phyloP scores from a whole-genome alignment of 805 yeast genomes.

The Limtongia smithiae region DNA sequence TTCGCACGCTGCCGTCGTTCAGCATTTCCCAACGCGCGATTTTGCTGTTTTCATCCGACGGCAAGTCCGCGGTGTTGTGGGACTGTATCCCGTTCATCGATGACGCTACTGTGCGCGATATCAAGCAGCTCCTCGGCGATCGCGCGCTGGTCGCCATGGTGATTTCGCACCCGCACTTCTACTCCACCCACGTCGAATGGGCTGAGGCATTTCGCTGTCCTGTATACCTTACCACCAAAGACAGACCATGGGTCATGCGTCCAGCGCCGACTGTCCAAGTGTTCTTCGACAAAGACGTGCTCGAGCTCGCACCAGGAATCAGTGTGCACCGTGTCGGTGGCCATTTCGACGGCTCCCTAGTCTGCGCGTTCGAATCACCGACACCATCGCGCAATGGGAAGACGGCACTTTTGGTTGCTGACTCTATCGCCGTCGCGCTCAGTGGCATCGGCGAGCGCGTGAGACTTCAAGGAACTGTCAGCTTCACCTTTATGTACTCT shows the following conservation, averaged over 20 bases:
- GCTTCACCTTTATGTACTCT: slow-evolving; percentile 29
- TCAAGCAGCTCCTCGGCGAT: slow-evolving; percentile 23
- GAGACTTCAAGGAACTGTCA: slow-evolving; percentile 21
- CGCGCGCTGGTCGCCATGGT: slow-evolving; percentile 25
- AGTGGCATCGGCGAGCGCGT: slow-evolving; percentile 22
- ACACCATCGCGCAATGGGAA: no score
- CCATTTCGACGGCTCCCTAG: slow-evolving; percentile 29
- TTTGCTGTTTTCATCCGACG: slow-evolving; percentile 21
- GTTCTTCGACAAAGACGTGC: slow-evolving; percentile 4
- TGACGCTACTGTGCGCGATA: slow-evolving; percentile 13
- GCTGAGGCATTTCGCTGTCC: slow-evolving; percentile 25
- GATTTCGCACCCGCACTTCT: slow-evolving; percentile 30
- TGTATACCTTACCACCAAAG: slow-evolving; percentile 22
- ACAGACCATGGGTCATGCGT: slow-evolving; percentile 21
- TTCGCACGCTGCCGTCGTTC: slow-evolving; percentile 23
- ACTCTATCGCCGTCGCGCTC: slow-evolving; percentile 23
- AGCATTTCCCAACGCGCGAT: slow-evolving; percentile 31
- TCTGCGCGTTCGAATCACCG: no score
- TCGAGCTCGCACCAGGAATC: not conserved
- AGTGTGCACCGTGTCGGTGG: slow-evolving; percentile 19
- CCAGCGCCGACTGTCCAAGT: slow-evolving; percentile 8
- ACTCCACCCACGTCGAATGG: slow-evolving; percentile 28
- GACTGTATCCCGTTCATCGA: slow-evolving; percentile 27
- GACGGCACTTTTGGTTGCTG: slow-evolving; percentile 23
- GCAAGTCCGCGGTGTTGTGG: slow-evolving; percentile 24